A percentile compares a stretch with the other conserved stretches of the same genome.
These are phyloP conservation scores for Cinnamomum micranthum DNA, from an alignment of 164 flowering plant species.

Conservation along the genomic window DNA sequence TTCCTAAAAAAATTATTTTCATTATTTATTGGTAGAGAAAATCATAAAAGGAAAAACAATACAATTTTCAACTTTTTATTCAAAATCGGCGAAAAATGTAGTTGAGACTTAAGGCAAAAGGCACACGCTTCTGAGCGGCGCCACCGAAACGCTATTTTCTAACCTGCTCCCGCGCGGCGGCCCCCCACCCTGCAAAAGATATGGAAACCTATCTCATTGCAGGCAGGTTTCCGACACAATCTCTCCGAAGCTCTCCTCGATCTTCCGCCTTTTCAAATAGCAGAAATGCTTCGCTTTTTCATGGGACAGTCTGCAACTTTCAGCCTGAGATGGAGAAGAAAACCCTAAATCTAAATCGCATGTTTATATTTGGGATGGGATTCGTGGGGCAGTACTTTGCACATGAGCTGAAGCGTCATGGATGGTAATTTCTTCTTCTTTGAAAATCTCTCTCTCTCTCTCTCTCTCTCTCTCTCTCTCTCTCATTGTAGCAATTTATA, in stretches of 20 bases:
- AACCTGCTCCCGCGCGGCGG: background rate
- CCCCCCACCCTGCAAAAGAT: too few relatives aligned
- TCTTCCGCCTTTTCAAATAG: too few relatives aligned
- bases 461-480: background rate
- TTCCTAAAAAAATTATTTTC: too few relatives aligned
- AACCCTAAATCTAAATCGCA: slow-evolving; percentile 24
- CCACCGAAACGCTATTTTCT: background rate
- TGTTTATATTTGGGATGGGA: slow-evolving; percentile 77
- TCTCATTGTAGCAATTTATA: background rate
- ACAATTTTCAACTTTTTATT: too few relatives aligned
- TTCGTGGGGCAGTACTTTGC: slow-evolving; percentile 65
- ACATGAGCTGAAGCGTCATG: slow-evolving; percentile 38
- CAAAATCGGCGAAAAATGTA: too few relatives aligned
- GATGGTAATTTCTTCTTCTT: slow-evolving; percentile 36
- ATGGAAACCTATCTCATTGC: slow-evolving; percentile 12
- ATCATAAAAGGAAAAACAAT: too few relatives aligned
- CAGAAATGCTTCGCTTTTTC: too few relatives aligned
- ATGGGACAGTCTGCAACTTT: too few relatives aligned
- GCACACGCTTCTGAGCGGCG: too few relatives aligned
- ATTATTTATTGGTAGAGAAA: too few relatives aligned
- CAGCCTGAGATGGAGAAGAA: background rate
- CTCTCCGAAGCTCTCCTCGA: too few relatives aligned
- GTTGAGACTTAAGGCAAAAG: too few relatives aligned
- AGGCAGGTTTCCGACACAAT: background rate
- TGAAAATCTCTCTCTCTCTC: background rate